Percentiles rank a stretch among this genome's conserved stretches.
Conservation (phyloP, 2,329 filamentous ascomycete species). For the Neobulgaria alba region DNA sequence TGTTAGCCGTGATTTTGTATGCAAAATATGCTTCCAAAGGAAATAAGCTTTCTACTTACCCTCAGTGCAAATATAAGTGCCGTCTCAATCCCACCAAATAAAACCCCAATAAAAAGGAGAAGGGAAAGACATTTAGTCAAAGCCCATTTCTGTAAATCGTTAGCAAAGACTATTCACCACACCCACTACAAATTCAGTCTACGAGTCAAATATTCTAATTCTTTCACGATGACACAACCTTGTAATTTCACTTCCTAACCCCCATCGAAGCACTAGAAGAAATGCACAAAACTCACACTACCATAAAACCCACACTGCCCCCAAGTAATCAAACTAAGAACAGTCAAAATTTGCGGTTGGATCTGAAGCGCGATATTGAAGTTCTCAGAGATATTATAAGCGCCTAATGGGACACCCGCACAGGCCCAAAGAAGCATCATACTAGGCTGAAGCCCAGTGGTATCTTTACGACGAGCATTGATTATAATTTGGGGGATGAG, state of each 20-base stretch:
- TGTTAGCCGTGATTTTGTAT: too few species aligned
- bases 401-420: slow-evolving; percentile 58
- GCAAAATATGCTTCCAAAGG: too few species aligned
- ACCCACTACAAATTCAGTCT: too few species aligned
- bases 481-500: slow-evolving; percentile 62
- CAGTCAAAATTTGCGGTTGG: slow-evolving; percentile 29
- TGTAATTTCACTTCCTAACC: slow-evolving; percentile 44
- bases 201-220: too few species aligned
- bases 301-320: slow-evolving; percentile 32
- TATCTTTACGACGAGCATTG: slow-evolving; percentile 58
- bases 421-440: slow-evolving; percentile 68
- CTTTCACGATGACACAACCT: too few species aligned
- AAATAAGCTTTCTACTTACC: too few species aligned
- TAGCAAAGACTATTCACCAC: too few species aligned
- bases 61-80: not conserved
- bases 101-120: not conserved
- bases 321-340: slow-evolving; percentile 30
- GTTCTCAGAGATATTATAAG: slow-evolving; percentile 27
- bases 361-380: slow-evolving; percentile 28
- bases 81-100: slow-evolving; percentile 37
- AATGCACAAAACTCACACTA: slow-evolving; percentile 31
- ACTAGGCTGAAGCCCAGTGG: slow-evolving; percentile 53
- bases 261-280: not conserved
- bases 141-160: not conserved
- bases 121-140: not conserved